A percentile compares a stretch with the other conserved stretches of the same genome.
phyloP scores from a whole-genome alignment of 495 filamentous ascomycete genomes.

The Aspergillus wentii region DNA sequence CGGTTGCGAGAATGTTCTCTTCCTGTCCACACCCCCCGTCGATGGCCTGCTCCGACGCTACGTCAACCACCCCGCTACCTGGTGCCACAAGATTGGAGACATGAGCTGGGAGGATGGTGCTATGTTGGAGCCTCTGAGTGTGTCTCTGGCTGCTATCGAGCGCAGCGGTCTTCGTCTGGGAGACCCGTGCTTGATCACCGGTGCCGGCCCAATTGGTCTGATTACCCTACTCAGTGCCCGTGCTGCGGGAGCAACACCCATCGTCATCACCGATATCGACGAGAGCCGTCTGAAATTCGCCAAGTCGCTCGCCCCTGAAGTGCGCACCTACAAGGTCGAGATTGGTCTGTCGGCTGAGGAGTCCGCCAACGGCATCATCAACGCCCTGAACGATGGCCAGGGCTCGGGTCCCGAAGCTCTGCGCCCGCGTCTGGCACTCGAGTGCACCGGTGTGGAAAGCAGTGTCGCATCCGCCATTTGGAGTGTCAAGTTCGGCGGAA shows the following conservation, averaged over 20 bases:
- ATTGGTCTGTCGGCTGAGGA: constrained; percentile 61
- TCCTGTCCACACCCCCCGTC: constrained; percentile 85
- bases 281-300: constrained; percentile 78
- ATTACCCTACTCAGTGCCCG: constrained; percentile 75
- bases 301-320: constrained; percentile 66
- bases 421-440: constrained; percentile 71
- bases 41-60: constrained; percentile 87
- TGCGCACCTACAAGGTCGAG: constrained; percentile 74
- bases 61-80: constrained; percentile 84
- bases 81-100: constrained; percentile 88
- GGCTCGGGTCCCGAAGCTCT: constrained; percentile 57
- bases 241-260: constrained; percentile 78
- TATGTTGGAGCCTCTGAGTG: constrained; percentile 79
- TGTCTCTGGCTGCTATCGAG: constrained; percentile 80
- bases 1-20: constrained; percentile 77
- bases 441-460: constrained; percentile 93
- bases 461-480: constrained; percentile 80
- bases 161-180: constrained; percentile 72
- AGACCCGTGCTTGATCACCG: constrained; percentile 80
- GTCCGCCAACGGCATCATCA: constrained; percentile 59
- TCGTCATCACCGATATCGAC: constrained; percentile 92
- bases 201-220: constrained; percentile 86
- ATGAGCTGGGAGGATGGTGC: constrained; percentile 89
- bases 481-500: constrained; percentile 85
- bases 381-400: constrained; percentile 38